These are phyloP conservation scores for Globisporangium barbulae DNA, from an alignment of 352 stramenopile species.

Conservation along the genomic window DNA sequence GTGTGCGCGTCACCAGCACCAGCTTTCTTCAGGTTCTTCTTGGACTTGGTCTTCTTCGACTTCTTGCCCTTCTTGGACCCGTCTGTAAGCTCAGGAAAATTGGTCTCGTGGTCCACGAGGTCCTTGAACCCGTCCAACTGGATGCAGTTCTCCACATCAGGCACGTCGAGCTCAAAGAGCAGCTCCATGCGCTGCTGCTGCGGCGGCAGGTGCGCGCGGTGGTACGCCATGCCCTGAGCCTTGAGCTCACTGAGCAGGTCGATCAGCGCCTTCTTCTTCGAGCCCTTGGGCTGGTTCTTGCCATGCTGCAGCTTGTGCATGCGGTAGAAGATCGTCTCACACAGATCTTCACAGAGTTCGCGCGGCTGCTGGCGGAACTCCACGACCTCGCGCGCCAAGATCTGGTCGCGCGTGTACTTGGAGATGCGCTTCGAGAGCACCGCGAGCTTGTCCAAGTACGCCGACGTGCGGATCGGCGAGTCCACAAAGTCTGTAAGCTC, in stretches of 20 bases:
- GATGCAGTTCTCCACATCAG: slow-evolving; percentile 80
- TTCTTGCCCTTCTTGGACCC: slow-evolving; percentile 26
- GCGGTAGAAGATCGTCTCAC: slow-evolving; percentile 94
- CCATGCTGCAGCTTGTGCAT: slow-evolving; percentile 84
- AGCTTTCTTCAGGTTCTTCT: slow-evolving; percentile 29
- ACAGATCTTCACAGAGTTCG: slow-evolving; percentile 86
- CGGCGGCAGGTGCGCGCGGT: slow-evolving; percentile 65
- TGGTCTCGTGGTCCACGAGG: slow-evolving; percentile 30
- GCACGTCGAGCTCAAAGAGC: slow-evolving; percentile 81
- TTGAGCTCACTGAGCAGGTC: slow-evolving; percentile 93
- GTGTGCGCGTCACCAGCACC: slow-evolving; percentile 12
- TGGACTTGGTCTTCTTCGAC: slow-evolving; percentile 28
- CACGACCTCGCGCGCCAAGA: slow-evolving; percentile 60
- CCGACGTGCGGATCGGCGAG: slow-evolving; percentile 15
- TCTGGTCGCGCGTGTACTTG: slow-evolving; percentile 71
- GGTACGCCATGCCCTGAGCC: slow-evolving; percentile 76
- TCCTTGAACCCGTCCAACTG: slow-evolving; percentile 60
- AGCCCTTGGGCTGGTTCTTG: slow-evolving; percentile 88
- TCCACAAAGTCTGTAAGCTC: slow-evolving; percentile 13
- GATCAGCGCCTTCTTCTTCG: slow-evolving; percentile 97
- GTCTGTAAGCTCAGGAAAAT: slow-evolving; percentile 7
- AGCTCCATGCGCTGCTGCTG: slow-evolving; percentile 80
- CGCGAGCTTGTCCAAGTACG: slow-evolving; percentile 54
- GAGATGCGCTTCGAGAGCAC: slow-evolving; percentile 62
- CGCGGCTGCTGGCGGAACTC: slow-evolving; percentile 65